phyloP scores from a whole-genome alignment of 176 grass and related monocot genomes.

The Carex cristatella region DNA sequence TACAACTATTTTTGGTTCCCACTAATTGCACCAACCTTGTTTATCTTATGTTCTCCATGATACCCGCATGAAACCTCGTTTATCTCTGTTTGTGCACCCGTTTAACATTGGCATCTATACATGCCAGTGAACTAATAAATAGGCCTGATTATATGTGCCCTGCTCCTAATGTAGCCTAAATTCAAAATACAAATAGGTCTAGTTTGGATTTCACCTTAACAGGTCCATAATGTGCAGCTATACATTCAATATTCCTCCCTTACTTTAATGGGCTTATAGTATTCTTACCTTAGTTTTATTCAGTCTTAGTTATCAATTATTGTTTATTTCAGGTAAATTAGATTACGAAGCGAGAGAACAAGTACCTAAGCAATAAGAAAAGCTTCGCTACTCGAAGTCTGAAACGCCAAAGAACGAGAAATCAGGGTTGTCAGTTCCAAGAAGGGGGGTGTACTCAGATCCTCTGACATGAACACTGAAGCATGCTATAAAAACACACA shows the following conservation, averaged over 20 bases:
- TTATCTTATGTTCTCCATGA: no score
- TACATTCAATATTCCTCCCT: not conserved
- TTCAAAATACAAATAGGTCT: not conserved
- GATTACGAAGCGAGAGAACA: not conserved
- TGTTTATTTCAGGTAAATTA: not conserved
- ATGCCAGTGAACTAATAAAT: not conserved
- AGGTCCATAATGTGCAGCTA: not conserved
- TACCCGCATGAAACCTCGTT: no score
- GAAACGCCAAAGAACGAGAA: constrained; percentile 51
- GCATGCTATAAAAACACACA: constrained; percentile 52
- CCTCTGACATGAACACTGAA: constrained; percentile 95
- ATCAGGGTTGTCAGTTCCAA: constrained; percentile 58
- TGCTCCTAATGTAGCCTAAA: not conserved
- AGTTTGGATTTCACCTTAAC: not conserved
- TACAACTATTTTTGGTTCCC: no score
- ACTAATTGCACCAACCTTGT: no score
- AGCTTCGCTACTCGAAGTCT: constrained; percentile 46
- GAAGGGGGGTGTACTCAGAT: constrained; percentile 80
- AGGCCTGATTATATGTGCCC: not conserved
- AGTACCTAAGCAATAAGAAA: not conserved
- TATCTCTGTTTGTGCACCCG: not conserved
- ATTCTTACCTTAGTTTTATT: not conserved
- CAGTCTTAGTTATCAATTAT: not conserved
- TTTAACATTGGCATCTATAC: not conserved
- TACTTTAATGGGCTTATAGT: not conserved